Base-by-base conservation (phyloP, 225 moss, liverwort and hornwort genomes). In the Sphagnum contortum region DNA sequence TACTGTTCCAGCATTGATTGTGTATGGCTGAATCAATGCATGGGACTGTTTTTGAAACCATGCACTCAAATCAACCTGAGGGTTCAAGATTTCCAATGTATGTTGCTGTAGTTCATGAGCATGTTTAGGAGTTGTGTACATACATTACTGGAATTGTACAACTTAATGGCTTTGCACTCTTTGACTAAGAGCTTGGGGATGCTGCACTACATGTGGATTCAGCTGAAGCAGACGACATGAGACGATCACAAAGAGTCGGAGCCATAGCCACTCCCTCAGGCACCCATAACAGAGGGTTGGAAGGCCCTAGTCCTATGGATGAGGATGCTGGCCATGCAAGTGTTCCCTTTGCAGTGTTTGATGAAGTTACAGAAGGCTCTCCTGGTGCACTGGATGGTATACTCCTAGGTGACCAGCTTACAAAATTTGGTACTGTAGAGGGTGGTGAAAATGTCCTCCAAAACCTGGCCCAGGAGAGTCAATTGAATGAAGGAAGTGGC, bases 301-400 rank as follows among this genome's bases (percentile, higher is more conserved):
- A 74, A 54, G 83, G 75, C 52, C 80, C 83, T 57, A 60, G 61
- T 59, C 83, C 83, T 5, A 93, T 98, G 91, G 96, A 92, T 9
- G 90, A 90, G 69, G 90, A 93, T 47, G 66, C 76, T 55, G 68
- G 69, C 8, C 76, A 80, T 49, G 76, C 81, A 45, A 72, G 55
- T 65, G 74, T 83, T 71, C 98, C 98, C 12, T 89, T 89, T 48
- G 98, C 90, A 58, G 79, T 91, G 12, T 91, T 93, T 72, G 93
- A 98, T 71, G 87, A 93, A 68, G 80, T 98, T 12, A 72, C 91
- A 3, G 69, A 82, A 11, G 87, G 81, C 46, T 98, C 98, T 4
- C 98, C 98, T 56, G 93, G 89, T 65, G 89, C 83, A 61, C 72
- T 79, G 64, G 98, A 93, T 74, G 98, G 98, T 4, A 44, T 98